Evolutionary conservation across 1,284 basidiomycete species (phyloP).

Genomic region (Neonothopanus nambi): DNA sequence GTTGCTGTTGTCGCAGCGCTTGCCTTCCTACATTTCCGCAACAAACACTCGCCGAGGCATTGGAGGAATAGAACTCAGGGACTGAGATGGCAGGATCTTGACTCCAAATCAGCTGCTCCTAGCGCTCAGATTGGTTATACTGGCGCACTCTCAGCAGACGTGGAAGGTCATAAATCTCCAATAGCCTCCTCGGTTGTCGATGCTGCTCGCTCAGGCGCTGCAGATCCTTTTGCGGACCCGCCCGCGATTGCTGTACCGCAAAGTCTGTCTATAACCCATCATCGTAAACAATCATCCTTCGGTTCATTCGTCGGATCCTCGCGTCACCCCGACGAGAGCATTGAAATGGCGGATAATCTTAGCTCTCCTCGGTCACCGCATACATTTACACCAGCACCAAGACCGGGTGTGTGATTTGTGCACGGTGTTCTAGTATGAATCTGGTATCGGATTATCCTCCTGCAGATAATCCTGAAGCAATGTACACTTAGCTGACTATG

Average conservation of each 20-base stretch:
- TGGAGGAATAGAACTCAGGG: slow-evolving; percentile 19
- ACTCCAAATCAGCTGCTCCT: slow-evolving; percentile 10
- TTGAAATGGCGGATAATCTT: background rate
- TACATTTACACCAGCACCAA: no score
- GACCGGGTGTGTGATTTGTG: no score
- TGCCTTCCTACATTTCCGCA: slow-evolving; percentile 19
- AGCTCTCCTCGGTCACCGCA: no score
- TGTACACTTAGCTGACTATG: no score
- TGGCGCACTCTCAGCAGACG: background rate
- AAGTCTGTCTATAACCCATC: no score
- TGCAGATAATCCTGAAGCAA: no score
- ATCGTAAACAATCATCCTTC: no score
- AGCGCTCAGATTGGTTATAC: background rate
- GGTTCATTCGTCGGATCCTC: no score
- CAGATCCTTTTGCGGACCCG: no score
- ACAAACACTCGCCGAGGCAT: slow-evolving; percentile 16
- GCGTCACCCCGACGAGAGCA: background rate
- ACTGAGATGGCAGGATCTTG: slow-evolving; percentile 14
- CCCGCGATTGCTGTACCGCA: no score
- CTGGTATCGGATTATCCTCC: no score
- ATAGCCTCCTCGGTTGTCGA: slow-evolving; percentile 1
- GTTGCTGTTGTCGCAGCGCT: slow-evolving; percentile 19
- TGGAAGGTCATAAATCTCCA: slow-evolving; percentile 4
- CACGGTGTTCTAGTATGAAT: no score
- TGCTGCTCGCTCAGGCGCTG: background rate